These are phyloP conservation scores for Marchantia paleacea DNA, from an alignment of 225 moss, liverwort and hornwort genomes.

Conservation along the genomic window DNA sequence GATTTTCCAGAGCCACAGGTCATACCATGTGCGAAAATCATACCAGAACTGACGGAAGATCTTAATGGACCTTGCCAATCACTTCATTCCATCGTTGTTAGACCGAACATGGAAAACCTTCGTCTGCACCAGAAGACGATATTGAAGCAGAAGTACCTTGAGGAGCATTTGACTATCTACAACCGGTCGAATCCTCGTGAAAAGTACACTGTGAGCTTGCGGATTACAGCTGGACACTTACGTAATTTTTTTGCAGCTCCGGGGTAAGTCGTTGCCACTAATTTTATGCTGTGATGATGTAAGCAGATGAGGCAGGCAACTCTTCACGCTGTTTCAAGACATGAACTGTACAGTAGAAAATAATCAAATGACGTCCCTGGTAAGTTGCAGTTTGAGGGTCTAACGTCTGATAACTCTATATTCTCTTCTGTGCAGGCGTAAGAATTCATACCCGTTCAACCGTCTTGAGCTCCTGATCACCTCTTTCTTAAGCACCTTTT, in stretches of 20 bases:
- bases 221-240: conserved; percentile 86
- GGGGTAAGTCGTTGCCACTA: conserved; percentile 45
- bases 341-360: not conserved
- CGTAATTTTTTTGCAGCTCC: conserved; percentile 89
- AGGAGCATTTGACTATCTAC: conserved; percentile 88
- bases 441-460: conserved; percentile 74
- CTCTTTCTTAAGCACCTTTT: conserved; percentile 72
- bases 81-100: conserved; percentile 63
- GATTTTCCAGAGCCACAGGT: conserved; percentile 64
- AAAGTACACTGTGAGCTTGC: conserved; percentile 89
- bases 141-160: conserved; percentile 87
- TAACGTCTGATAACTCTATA: not conserved
- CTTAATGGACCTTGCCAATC: conserved; percentile 40
- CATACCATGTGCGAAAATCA: conserved; percentile 42
- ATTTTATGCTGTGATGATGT: not conserved
- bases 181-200: conserved; percentile 79
- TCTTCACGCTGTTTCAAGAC: not conserved
- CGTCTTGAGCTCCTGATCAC: conserved; percentile 79
- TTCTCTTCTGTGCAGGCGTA: conserved; percentile 51
- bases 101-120: conserved; percentile 69
- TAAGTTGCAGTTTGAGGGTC: not conserved
- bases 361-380: not conserved
- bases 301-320: not conserved
- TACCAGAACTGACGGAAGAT: conserved; percentile 15
- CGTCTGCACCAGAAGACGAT: conserved; percentile 58